Evolutionary conservation across 345 rosid species (phyloP), one percentile per base, ranked within the genome.

Genomic region (Brassica nigra): DNA sequence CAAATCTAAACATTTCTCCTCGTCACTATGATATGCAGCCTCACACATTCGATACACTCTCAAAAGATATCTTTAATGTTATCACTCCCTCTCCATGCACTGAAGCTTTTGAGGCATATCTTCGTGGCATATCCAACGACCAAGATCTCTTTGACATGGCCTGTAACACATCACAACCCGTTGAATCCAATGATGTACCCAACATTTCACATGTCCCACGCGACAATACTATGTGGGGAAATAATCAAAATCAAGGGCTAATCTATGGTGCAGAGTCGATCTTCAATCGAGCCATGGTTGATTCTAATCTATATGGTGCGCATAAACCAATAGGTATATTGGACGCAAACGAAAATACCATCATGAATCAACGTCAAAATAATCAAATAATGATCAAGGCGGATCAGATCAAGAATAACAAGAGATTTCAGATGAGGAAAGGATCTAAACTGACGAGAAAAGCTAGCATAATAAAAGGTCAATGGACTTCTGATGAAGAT

Each of bases 401-500:
- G 23, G 74, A 55, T 70, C 81, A 76, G 23, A 70, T 71, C n/a
- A 62, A 73, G 52, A 80, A 69, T 52, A 72, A 70, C 59, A 82
- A 61, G 73, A 81, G 70, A 62, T 6, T 81, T 12, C 79, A 69
- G 8, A n/a, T 52, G 15, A 81, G 66, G 27, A 86, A 75, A 59
- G 66, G 20, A 11, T 62, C 7, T 57, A 82, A 73, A 71, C 14
- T 66, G 59, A 14, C 12, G 1, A 86, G 79, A 79, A 85, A 81
- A 70, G 8, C 44, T 20, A 76, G 15, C 34, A 70, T 85, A 37
- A 86, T 87, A 86, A 92, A 88, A 87, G 93, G 95, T 9, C 95
- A 88, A 55, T 92, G 97, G 97, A 85, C 88, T 75, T 70, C 82
- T 27, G 75, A 80, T 15, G 97, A 92, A 78, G 97, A 92, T 79